Evolutionary conservation across 2,329 filamentous ascomycete genomes (phyloP).

Genomic region (Claviceps monticola): DNA sequence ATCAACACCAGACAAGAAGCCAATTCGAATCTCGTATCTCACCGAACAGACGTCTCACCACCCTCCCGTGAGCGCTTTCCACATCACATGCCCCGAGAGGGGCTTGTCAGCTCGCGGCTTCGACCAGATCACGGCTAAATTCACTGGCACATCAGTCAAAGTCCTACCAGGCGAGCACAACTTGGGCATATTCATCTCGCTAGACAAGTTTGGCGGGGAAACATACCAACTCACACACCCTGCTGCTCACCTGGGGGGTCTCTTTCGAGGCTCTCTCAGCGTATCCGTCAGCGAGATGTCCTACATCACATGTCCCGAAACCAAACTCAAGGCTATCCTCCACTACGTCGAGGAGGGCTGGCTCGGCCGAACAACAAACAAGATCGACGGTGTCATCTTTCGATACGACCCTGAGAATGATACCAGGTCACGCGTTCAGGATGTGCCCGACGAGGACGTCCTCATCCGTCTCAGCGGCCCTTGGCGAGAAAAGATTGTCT

Average conservation of each 20-base stretch:
- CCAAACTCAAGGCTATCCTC: conserved; percentile 79
- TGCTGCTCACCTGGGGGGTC: conserved; percentile 77
- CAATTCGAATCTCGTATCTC: conserved; percentile 78
- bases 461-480: conserved; percentile 70
- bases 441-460: conserved; percentile 75
- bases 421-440: conserved; percentile 62
- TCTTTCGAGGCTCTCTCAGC: conserved; percentile 75
- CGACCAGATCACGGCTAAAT: conserved; percentile 94
- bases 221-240: conserved; percentile 93
- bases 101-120: conserved; percentile 80
- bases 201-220: conserved; percentile 69
- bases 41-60: conserved; percentile 98
- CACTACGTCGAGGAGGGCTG: conserved; percentile 92
- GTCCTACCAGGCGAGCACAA: conserved; percentile 89
- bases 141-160: conserved; percentile 88
- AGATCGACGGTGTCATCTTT: conserved; percentile 82
- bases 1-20: conserved; percentile 27
- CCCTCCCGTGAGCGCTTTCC: conserved; percentile 92
- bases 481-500: conserved; percentile 63
- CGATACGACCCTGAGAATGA: conserved; percentile 81
- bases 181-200: conserved; percentile 83
- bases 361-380: conserved; percentile 83
- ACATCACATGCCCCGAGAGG: conserved; percentile 81
- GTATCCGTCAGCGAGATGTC: conserved; percentile 84
- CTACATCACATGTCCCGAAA: conserved; percentile 80